Percentiles rank a stretch among this genome's conserved stretches.
Evolutionary conservation across 371 early-diverging fungal genomes (phyloP).

Genomic region (Zychaea mexicana): DNA sequence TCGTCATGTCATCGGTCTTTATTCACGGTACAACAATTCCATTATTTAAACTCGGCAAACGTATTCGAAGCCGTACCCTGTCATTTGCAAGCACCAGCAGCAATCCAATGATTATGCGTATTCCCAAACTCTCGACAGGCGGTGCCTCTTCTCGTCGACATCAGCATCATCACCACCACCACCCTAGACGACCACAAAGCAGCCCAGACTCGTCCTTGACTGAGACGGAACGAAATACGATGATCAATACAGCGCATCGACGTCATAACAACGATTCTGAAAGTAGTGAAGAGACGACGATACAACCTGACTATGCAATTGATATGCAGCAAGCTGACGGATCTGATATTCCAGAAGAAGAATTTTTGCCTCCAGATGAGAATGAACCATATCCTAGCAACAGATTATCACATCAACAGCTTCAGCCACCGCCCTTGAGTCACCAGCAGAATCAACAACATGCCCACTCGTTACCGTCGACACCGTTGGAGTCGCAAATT

Average conservation of each 20-base stretch:
- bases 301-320: constrained; percentile 10
- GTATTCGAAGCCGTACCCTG: constrained; percentile 40
- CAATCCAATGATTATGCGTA: constrained; percentile 26
- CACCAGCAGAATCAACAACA: no score
- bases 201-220: constrained; percentile 21
- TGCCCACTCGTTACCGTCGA: neutral
- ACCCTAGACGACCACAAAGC: neutral
- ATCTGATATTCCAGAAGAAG: constrained; percentile 31
- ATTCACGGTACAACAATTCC: constrained; percentile 87
- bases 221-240: constrained; percentile 34
- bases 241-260: constrained; percentile 31
- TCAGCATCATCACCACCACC: neutral
- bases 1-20: constrained; percentile 81
- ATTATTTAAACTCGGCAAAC: constrained; percentile 61
- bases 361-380: constrained; percentile 22
- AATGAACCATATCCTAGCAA: neutral
- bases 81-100: constrained; percentile 38
- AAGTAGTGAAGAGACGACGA: constrained; percentile 2
- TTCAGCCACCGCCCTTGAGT: no score
- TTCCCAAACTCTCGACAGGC: constrained; percentile 16
- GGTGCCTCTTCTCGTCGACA: constrained; percentile 10
- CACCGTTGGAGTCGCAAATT: constrained; percentile 22
- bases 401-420: no score
- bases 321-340: constrained; percentile 7
- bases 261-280: neutral